Conservation (phyloP, 768 basidiomycete species). For the Russula brevipes region DNA sequence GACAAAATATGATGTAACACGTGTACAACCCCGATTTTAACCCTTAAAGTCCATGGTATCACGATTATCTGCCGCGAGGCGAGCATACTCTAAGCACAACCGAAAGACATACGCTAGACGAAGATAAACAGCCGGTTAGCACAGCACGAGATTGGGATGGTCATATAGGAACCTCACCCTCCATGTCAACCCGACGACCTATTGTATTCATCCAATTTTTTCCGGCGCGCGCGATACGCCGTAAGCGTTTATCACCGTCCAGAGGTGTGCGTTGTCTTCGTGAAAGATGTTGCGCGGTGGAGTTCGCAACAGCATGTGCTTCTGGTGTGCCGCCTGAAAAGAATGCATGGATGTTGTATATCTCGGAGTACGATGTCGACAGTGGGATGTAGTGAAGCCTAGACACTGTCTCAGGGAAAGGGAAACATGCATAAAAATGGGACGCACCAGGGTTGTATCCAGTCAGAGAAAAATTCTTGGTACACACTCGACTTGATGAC, state of each 20-base stretch:
- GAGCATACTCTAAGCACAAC: slow-evolving; percentile 82
- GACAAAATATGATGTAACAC: not conserved
- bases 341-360: slow-evolving; percentile 91
- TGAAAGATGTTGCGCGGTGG: slow-evolving; percentile 36
- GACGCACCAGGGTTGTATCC: slow-evolving; percentile 84
- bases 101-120: slow-evolving; percentile 79
- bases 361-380: slow-evolving; percentile 78
- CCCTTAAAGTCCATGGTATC: slow-evolving; percentile 52
- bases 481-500: slow-evolving; percentile 90
- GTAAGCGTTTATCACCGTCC: slow-evolving; percentile 67
- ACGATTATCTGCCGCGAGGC: slow-evolving; percentile 80
- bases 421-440: not conserved
- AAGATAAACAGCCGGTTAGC: slow-evolving; percentile 19
- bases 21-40: not conserved
- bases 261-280: slow-evolving; percentile 35
- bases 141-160: not conserved
- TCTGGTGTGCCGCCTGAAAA: slow-evolving; percentile 79
- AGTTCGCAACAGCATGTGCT: slow-evolving; percentile 50
- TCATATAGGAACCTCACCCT: slow-evolving; percentile 51
- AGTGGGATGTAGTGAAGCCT: slow-evolving; percentile 96
- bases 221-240: slow-evolving; percentile 86
- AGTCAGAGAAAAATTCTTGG: slow-evolving; percentile 84
- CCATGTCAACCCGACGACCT: slow-evolving; percentile 84
- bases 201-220: slow-evolving; percentile 86
- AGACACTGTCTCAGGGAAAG: not conserved